Evolutionary conservation across 768 basidiomycete species (phyloP).

Genomic region (Podaxis sp.): DNA sequence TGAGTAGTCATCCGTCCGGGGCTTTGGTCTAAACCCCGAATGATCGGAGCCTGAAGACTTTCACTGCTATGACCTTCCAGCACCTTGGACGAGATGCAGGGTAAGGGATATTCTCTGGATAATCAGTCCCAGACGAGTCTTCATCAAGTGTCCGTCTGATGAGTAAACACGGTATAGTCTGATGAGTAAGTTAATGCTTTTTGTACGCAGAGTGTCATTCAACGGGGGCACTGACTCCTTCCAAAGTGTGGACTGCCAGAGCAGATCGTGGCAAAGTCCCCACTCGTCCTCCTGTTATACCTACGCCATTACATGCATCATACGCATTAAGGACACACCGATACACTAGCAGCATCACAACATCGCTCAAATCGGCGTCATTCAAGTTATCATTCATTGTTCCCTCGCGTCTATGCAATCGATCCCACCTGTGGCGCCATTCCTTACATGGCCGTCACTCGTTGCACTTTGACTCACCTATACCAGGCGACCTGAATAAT

Average conservation of each 20-base stretch:
- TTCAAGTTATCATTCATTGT: not conserved
- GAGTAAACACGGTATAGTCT: not conserved
- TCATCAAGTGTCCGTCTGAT: conserved; percentile 9
- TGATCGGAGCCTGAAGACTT: too few relatives aligned
- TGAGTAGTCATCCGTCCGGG: not conserved
- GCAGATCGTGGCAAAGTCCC: not conserved
- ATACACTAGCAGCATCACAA: not conserved
- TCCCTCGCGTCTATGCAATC: not conserved
- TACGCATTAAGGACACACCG: too few relatives aligned
- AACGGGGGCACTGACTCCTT: not conserved
- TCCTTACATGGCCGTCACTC: not conserved
- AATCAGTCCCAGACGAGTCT: conserved; percentile 1
- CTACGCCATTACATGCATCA: too few relatives aligned
- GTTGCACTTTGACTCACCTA: not conserved
- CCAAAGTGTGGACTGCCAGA: not conserved
- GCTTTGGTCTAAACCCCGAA: not conserved
- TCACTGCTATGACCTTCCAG: not conserved
- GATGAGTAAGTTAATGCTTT: not conserved
- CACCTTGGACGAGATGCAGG: conserved; percentile 6
- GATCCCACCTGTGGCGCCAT: not conserved
- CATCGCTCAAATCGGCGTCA: not conserved
- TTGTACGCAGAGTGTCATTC: not conserved
- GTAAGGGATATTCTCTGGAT: conserved; percentile 7
- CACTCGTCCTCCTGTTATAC: not conserved
- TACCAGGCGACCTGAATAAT: not conserved